phyloP scores from a whole-genome alignment of 192 early-diverging fungal genomes.

The Pilaira anomala region DNA sequence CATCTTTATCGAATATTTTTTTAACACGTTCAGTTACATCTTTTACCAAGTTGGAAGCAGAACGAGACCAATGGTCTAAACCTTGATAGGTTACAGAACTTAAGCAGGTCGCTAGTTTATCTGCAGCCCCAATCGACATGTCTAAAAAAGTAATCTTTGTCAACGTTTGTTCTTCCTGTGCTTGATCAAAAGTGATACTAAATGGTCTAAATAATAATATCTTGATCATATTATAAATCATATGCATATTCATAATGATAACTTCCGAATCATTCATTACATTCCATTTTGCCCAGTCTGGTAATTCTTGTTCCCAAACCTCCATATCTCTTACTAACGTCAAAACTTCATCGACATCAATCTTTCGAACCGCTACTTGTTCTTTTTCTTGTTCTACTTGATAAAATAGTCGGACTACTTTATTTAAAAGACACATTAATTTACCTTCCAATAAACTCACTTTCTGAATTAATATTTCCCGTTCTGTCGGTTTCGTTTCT shows the following conservation, averaged over 20 bases:
- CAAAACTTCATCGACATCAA: slow-evolving; percentile 36
- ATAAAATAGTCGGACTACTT: slow-evolving; percentile 10
- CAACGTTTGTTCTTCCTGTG: slow-evolving; percentile 26
- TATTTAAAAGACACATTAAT: slow-evolving; percentile 16
- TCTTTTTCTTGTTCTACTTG: slow-evolving; percentile 9
- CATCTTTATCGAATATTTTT: slow-evolving; percentile 29
- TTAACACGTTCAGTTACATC: slow-evolving; percentile 31
- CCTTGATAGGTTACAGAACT: background rate
- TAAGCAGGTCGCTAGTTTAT: slow-evolving; percentile 18
- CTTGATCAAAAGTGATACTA: slow-evolving; percentile 15
- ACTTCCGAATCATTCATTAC: background rate
- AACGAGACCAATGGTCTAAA: background rate
- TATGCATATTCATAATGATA: slow-evolving; percentile 23
- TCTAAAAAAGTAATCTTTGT: slow-evolving; percentile 37
- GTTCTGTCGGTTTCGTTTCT: background rate
- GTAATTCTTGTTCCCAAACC: slow-evolving; percentile 29
- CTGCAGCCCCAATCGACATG: slow-evolving; percentile 24
- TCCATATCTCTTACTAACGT: slow-evolving; percentile 32
- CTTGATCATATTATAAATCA: slow-evolving; percentile 29
- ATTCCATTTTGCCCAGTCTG: slow-evolving; percentile 22
- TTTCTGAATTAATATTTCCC: background rate
- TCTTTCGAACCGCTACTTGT: slow-evolving; percentile 20
- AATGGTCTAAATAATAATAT: slow-evolving; percentile 35
- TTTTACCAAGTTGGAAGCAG: slow-evolving; percentile 12
- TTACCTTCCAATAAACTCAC: slow-evolving; percentile 13